A percentile compares a stretch with the other conserved stretches of the same genome.
phyloP scores from a whole-genome alignment of 495 filamentous ascomycete species.

The Aspergillus nidulans region DNA sequence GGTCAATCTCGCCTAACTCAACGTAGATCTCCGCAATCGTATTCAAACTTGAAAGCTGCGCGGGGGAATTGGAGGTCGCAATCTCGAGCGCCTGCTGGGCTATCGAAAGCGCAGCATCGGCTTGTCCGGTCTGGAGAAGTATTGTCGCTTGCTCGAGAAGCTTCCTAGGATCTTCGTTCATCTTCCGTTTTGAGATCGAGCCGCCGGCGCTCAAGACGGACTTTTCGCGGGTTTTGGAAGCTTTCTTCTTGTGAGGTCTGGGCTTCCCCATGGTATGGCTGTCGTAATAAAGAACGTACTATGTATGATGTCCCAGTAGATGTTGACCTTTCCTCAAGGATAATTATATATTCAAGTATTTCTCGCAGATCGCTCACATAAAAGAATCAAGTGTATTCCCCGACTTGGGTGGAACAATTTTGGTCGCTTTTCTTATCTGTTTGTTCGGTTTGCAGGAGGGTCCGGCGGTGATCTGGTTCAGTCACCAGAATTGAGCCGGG shows the following conservation, averaged over 20 bases:
- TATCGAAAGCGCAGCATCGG: conserved; percentile 61
- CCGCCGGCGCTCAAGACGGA: conserved; percentile 44
- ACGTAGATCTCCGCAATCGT: conserved; percentile 80
- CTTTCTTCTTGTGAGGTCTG: conserved; percentile 43
- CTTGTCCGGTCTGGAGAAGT: conserved; percentile 65
- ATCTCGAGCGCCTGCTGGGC: conserved; percentile 59
- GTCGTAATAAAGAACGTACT: conserved; percentile 4
- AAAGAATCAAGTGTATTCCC: conserved; percentile 7
- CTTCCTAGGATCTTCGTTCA: conserved; percentile 44
- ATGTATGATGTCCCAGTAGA: background rate
- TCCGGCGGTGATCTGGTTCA: conserved; percentile 20
- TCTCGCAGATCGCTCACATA: background rate
- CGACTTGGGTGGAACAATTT: conserved; percentile 27
- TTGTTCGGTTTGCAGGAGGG: conserved; percentile 48
- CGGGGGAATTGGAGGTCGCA: conserved; percentile 32
- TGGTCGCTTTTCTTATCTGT: conserved; percentile 34
- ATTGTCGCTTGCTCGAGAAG: conserved; percentile 65
- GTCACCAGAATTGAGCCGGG: background rate
- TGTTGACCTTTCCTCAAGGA: background rate
- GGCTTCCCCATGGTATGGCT: conserved; percentile 40
- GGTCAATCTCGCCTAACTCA: conserved; percentile 74
- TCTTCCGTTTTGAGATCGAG: conserved; percentile 43
- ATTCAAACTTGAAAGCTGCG: conserved; percentile 62
- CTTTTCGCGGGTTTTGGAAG: conserved; percentile 42
- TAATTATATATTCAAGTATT: conserved; percentile 1